Conservation (phyloP, 2,329 filamentous ascomycete genomes). For the Orbilia javanica region DNA sequence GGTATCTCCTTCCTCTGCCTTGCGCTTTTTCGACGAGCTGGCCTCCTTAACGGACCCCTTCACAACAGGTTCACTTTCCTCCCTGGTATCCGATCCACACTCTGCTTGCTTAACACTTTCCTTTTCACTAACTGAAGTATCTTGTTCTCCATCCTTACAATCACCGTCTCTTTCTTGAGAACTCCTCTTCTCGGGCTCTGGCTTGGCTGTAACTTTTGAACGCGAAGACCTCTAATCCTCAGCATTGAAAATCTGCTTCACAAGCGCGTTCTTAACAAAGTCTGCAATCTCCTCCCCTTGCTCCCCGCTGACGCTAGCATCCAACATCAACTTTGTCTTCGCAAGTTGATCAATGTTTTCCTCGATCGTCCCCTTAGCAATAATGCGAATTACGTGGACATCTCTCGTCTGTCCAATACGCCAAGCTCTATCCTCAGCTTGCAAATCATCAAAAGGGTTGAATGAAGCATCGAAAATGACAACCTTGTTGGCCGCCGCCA, state of each 20-base stretch:
- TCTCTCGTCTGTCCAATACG: constrained; percentile 90
- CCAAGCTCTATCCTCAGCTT: constrained; percentile 96
- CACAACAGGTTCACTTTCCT: not conserved
- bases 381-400: constrained; percentile 88
- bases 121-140: not conserved
- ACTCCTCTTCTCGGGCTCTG: not conserved
- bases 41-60: not conserved
- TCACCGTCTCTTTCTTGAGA: not conserved
- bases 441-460: constrained; percentile 98
- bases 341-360: constrained; percentile 93
- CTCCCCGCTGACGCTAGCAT: constrained; percentile 76
- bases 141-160: not conserved
- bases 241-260: constrained; percentile 55
- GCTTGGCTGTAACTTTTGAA: constrained; percentile 5
- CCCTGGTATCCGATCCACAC: not conserved
- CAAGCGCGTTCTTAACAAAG: constrained; percentile 42
- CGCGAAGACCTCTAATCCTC: constrained; percentile 44
- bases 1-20: not conserved
- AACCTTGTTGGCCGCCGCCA: constrained; percentile 96
- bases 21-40: not conserved
- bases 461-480: constrained; percentile 98
- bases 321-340: constrained; percentile 90
- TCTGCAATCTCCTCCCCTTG: constrained; percentile 66
- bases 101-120: not conserved
- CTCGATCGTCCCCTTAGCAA: constrained; percentile 86